Conservation (phyloP, 192 early-diverging fungal genomes). For the Entomortierella parvispora region DNA sequence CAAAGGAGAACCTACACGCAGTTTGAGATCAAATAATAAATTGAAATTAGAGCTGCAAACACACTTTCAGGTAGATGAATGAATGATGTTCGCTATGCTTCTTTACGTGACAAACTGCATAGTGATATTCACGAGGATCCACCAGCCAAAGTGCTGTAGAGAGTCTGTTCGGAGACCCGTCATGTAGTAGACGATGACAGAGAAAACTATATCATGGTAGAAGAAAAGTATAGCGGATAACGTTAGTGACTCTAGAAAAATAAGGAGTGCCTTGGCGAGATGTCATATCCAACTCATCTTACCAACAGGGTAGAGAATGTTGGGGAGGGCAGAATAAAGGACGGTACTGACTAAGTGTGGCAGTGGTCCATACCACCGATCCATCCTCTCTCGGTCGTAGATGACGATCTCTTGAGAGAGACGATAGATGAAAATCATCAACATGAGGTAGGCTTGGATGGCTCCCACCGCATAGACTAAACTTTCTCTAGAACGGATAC, state of each 20-base stretch:
- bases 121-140: constrained; percentile 29
- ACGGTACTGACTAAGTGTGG: constrained; percentile 38
- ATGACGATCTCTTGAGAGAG: constrained; percentile 41
- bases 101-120: constrained; percentile 48
- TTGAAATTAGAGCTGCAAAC: no score
- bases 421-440: constrained; percentile 45
- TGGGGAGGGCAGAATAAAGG: constrained; percentile 27
- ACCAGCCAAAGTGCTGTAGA: constrained; percentile 33
- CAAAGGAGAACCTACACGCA: constrained; percentile 28
- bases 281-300: constrained; percentile 3
- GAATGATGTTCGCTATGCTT: no score
- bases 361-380: constrained; percentile 46
- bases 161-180: constrained; percentile 36
- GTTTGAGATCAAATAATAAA: not conserved
- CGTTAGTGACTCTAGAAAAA: not conserved
- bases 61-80: no score
- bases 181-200: constrained; percentile 40
- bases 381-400: constrained; percentile 50
- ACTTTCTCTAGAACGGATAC: constrained; percentile 39
- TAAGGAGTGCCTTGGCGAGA: no score
- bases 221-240: not conserved
- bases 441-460: constrained; percentile 40
- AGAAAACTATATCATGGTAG: constrained; percentile 29
- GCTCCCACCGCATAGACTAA: constrained; percentile 43
- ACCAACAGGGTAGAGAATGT: constrained; percentile 42